Conservation (phyloP, 768 basidiomycete genomes). For the Daedaleopsis sinensis region DNA sequence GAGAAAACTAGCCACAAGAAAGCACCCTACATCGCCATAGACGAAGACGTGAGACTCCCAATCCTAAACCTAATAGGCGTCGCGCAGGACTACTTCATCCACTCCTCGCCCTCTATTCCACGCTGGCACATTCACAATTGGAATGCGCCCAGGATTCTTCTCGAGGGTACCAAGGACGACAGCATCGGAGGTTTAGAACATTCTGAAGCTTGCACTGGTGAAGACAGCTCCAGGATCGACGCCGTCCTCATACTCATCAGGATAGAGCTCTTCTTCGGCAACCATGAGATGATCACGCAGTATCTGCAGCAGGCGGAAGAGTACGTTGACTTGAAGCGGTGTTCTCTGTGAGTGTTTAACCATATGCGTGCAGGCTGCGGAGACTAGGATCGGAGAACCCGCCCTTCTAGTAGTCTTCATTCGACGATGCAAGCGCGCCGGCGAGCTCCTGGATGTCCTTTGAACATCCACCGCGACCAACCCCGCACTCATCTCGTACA, state of each 20-base stretch:
- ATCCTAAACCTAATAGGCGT: conserved; percentile 87
- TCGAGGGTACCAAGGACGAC: conserved; percentile 79
- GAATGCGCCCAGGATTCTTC: conserved; percentile 63
- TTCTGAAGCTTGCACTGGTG: conserved; percentile 81
- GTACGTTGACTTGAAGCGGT: too few species aligned
- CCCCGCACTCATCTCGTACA: conserved; percentile 80
- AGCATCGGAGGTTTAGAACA: conserved; percentile 61
- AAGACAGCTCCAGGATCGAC: conserved; percentile 94
- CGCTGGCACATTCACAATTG: conserved; percentile 67
- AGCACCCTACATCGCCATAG: conserved; percentile 47
- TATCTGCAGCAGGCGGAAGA: too few species aligned
- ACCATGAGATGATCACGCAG: too few species aligned
- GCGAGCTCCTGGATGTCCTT: conserved; percentile 90
- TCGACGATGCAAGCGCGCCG: conserved; percentile 93
- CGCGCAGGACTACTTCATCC: conserved; percentile 76
- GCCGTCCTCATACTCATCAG: conserved; percentile 87
- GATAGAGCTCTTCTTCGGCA: too few species aligned
- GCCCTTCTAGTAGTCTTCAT: conserved; percentile 83
- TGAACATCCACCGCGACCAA: conserved; percentile 95
- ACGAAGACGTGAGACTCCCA: conserved; percentile 82
- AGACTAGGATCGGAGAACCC: conserved; percentile 97
- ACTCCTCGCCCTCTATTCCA: conserved; percentile 63
- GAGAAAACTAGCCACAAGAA: neutral
- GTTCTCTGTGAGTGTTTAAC: too few species aligned
- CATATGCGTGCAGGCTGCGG: conserved; percentile 89